Conservation (phyloP, 352 stramenopile genomes). For the Stramenopiles sp. region DNA sequence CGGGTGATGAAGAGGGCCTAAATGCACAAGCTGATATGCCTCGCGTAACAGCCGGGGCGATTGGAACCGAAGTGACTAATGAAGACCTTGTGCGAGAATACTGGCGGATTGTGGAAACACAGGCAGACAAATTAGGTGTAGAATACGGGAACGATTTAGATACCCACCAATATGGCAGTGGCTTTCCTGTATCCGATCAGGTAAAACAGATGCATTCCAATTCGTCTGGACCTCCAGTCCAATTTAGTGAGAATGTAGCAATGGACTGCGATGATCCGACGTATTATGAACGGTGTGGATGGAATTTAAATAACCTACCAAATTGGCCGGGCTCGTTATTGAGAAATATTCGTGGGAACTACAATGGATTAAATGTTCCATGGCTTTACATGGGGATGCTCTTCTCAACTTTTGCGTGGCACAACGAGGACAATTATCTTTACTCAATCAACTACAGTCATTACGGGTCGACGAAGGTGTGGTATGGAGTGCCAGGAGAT, state of each 20-base stretch:
- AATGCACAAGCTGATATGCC: background rate
- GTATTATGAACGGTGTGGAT: conserved; percentile 56
- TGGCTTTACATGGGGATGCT: conserved; percentile 98
- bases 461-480: conserved; percentile 86
- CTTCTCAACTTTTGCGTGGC: conserved; percentile 97
- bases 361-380: conserved; percentile 96
- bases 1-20: background rate
- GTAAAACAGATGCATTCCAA: conserved; percentile 30
- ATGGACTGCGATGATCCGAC: conserved; percentile 38
- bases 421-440: conserved; percentile 98
- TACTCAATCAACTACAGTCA: conserved; percentile 98
- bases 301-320: conserved; percentile 97
- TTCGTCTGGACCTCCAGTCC: conserved; percentile 31
- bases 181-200: conserved; percentile 38
- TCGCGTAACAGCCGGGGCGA: background rate
- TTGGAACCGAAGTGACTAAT: conserved; percentile 30
- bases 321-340: conserved; percentile 75
- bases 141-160: conserved; percentile 74
- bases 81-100: conserved; percentile 49
- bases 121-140: conserved; percentile 39
- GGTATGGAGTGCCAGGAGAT: conserved; percentile 81
- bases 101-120: conserved; percentile 52
- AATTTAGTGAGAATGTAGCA: conserved; percentile 18
- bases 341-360: conserved; percentile 80
- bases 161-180: conserved; percentile 45